Base-by-base conservation (phyloP, 441 rosid species). In the Croton laevigatus region DNA sequence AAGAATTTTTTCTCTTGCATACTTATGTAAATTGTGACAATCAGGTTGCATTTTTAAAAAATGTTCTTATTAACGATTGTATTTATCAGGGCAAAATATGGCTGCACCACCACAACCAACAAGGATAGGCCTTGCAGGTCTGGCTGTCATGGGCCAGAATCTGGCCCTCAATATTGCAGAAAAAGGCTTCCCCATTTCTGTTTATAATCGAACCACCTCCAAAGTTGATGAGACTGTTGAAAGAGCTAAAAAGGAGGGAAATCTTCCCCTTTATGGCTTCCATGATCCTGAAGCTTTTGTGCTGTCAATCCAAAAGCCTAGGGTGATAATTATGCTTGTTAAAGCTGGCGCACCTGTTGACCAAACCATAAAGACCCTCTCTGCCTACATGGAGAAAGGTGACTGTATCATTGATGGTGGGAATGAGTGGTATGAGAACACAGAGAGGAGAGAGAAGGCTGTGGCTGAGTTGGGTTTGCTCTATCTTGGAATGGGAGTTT, bases 71-170 rank as follows among this genome's bases (percentile, higher is more conserved):
- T 75, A 4, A 11, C 23, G 6, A 57, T 76, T 22, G 65, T 69
- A 44, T 49, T 75, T 62, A 6, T 23, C 81, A 88, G 82, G 74
- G 44, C 75, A 72, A 81, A 71, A 3, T 44, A 87, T 86, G 86
- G 87, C 84, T 66, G 72, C 84, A 66, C 84, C 91, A 7, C 73
- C 77, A 59, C 57, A 71, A 60, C 91, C 80, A 27, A 87, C 96
- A 2, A 89, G 98, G 80, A 88, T 94, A 37, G 98, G 98, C 68
- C 79, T 94, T 61, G 98, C 98, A 68, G 98, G 97, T 73, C 82
- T 94, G 1, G 98, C 97, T 36, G 98, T 91, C 60, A 94, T 94
- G 98, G 98, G 98, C 67, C 98, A 94, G 78, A 94, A 94, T 80
- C 80, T 94, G 42, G 97, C 97, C 57, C 93, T 93, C 71, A 93